phyloP scores from a whole-genome alignment of 2,329 filamentous ascomycete genomes.

The Periconia sp. region DNA sequence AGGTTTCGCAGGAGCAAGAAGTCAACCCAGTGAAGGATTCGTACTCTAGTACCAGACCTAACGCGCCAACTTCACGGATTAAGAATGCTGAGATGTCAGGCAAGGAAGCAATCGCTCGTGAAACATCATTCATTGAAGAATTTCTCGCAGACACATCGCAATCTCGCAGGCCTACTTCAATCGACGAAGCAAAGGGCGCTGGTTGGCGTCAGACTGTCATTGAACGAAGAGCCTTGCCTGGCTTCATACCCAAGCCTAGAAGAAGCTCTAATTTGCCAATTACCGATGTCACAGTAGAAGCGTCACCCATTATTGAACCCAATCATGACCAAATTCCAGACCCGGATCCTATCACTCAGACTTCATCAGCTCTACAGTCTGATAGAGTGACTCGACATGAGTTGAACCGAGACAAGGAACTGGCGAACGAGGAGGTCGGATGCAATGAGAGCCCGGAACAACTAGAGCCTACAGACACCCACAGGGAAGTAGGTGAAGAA shows the following conservation, averaged over 20 bases:
- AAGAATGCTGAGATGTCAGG: neutral
- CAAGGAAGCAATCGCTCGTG: slow-evolving; percentile 14
- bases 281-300: slow-evolving; percentile 5
- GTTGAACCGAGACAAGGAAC: no score
- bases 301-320: no score
- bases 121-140: slow-evolving; percentile 29
- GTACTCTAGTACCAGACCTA: no score
- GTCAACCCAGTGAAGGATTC: neutral
- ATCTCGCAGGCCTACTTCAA: neutral
- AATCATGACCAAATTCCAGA: no score
- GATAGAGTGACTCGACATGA: no score
- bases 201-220: slow-evolving; percentile 36
- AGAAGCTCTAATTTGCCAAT: slow-evolving; percentile 5
- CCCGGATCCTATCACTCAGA: no score
- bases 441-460: no score
- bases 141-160: slow-evolving; percentile 24
- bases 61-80: neutral
- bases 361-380: no score
- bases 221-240: slow-evolving; percentile 10
- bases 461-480: no score
- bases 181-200: slow-evolving; percentile 1
- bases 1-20: neutral
- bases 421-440: no score
- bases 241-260: neutral
- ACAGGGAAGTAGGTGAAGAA: neutral